phyloP scores from a whole-genome alignment of 176 grass and related monocot genomes.

The Thalia dealbata region DNA sequence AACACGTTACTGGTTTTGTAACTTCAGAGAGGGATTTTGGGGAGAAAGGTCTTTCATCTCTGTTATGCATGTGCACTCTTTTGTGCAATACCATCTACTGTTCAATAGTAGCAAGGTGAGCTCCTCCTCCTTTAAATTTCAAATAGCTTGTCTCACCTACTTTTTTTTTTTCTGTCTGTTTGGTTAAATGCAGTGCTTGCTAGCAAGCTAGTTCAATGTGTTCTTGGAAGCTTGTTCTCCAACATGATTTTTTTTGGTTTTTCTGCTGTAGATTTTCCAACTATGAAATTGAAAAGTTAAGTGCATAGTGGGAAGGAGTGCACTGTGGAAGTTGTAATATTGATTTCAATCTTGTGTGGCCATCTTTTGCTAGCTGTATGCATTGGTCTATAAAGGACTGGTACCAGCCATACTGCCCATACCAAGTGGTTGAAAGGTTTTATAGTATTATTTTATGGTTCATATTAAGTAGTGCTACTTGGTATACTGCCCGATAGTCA shows the following conservation, averaged over 20 bases:
- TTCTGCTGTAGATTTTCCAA: not conserved
- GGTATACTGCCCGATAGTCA: too few relatives aligned
- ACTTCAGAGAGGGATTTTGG: conserved; percentile 35
- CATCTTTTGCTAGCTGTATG: too few relatives aligned
- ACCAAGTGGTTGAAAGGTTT: too few relatives aligned
- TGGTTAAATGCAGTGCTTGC: not conserved
- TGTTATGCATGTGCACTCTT: conserved; percentile 60
- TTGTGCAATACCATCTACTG: conserved; percentile 64
- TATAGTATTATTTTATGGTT: too few relatives aligned
- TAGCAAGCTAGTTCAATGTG: not conserved
- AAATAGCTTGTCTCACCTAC: not conserved
- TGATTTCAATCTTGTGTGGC: too few relatives aligned
- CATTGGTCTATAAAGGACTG: too few relatives aligned
- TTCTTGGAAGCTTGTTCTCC: not conserved
- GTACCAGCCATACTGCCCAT: too few relatives aligned
- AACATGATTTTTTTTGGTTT: not conserved
- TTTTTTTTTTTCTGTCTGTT: not conserved
- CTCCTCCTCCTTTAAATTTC: not conserved
- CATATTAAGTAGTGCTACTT: too few relatives aligned
- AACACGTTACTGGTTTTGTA: conserved; percentile 54
- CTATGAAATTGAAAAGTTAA: not conserved
- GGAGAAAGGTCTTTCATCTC: conserved; percentile 40
- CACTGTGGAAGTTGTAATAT: not conserved
- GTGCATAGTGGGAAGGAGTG: not conserved
- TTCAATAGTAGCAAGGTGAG: conserved; percentile 56